Percentiles rank a stretch among this genome's conserved stretches.
Evolutionary conservation across 495 filamentous ascomycete genomes (phyloP).

Genomic region (Hypoxylon fragiforme): DNA sequence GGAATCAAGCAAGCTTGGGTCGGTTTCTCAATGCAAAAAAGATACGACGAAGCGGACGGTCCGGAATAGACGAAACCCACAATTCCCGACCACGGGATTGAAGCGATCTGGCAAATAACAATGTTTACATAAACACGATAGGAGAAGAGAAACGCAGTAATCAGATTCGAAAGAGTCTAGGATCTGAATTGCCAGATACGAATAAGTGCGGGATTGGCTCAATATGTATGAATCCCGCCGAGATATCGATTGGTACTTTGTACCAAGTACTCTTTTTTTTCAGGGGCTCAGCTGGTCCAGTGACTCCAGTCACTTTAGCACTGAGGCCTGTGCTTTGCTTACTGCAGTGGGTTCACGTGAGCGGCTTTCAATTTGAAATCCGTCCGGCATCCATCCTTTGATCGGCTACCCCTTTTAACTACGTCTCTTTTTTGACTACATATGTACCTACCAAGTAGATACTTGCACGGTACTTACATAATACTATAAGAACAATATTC

Average conservation of each 20-base stretch:
- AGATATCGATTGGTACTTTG: neutral
- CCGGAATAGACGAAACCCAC: no score
- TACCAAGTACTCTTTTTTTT: no score
- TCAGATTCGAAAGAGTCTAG: neutral
- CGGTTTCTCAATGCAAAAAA: no score
- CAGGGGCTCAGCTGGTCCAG: no score
- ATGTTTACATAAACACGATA: neutral
- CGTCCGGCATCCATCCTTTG: neutral
- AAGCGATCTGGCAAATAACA: neutral
- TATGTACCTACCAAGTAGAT: neutral
- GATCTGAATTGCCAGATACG: neutral
- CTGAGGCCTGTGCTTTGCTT: no score
- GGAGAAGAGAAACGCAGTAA: neutral
- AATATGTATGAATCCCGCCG: constrained; percentile 1
- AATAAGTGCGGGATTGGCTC: constrained; percentile 10
- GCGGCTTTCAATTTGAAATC: neutral
- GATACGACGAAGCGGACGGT: constrained; percentile 2
- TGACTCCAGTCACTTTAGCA: no score
- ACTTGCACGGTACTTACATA: no score
- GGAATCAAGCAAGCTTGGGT: no score
- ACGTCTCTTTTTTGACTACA: neutral
- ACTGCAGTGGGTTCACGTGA: no score
- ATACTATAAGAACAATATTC: no score
- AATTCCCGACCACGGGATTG: constrained; percentile 7
- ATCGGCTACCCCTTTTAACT: neutral